Percentiles rank a stretch among this genome's conserved stretches.
Evolutionary conservation across 2,329 filamentous ascomycete genomes (phyloP).

Genomic region (Colletotrichum coccodes): DNA sequence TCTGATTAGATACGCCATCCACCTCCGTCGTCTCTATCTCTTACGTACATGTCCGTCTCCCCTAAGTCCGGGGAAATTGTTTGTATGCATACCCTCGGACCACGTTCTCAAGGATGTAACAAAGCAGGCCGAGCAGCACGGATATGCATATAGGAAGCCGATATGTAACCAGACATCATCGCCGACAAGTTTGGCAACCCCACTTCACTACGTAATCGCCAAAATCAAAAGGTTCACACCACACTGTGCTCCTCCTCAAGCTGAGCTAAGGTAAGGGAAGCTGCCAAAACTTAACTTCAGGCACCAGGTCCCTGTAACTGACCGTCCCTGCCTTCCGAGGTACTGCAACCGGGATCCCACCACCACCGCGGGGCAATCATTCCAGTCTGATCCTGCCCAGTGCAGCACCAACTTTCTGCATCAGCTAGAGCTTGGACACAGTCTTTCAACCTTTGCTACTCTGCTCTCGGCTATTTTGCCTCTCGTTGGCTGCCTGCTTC

Average conservation of each 20-base stretch:
- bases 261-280: conserved; percentile 5
- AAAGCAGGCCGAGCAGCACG: accelerated
- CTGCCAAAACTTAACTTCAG: conserved; percentile 1
- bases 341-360: background rate
- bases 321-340: background rate
- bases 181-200: background rate
- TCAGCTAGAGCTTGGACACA: background rate
- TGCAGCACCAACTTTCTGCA: background rate
- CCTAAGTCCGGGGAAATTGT: background rate
- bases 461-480: background rate
- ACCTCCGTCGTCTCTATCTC: conserved; percentile 4
- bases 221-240: background rate
- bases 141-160: background rate
- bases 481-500: background rate
- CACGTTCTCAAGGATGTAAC: background rate
- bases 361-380: conserved; percentile 1
- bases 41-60: conserved; percentile 3
- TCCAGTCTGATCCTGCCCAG: background rate
- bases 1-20: conserved; percentile 28
- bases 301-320: background rate
- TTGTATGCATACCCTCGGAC: background rate
- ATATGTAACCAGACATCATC: background rate
- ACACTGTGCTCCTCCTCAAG: conserved; percentile 3
- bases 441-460: background rate
- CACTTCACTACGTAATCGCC: conserved; percentile 20